Conservation (phyloP, 2,329 filamentous ascomycete species). For the Aureobasidium leucospermi region DNA sequence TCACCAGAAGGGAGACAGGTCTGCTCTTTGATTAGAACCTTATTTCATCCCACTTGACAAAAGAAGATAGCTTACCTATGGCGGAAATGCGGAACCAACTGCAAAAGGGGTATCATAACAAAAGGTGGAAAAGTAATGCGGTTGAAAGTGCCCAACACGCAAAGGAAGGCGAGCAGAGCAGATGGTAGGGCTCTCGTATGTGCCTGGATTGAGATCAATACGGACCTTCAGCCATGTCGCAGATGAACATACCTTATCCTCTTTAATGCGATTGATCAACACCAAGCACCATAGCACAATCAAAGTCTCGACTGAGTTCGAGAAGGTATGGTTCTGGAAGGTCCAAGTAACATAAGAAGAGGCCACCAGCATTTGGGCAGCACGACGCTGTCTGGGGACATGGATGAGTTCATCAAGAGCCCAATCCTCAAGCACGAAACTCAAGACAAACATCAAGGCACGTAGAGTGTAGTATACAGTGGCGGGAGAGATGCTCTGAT, state of each 20-base stretch:
- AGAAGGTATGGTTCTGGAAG: conserved; percentile 96
- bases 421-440: conserved; percentile 97
- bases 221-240: neutral
- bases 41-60: neutral
- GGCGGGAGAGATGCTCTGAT: conserved; percentile 71
- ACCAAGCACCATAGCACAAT: conserved; percentile 90
- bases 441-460: conserved; percentile 85
- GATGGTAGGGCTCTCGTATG: conserved; percentile 70
- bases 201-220: conserved; percentile 43
- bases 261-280: conserved; percentile 76
- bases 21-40: conserved; percentile 27
- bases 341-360: conserved; percentile 99
- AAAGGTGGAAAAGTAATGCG: conserved; percentile 96
- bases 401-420: conserved; percentile 85
- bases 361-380: conserved; percentile 76
- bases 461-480: conserved; percentile 85
- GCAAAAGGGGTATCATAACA: conserved; percentile 72
- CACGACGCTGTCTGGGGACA: conserved; percentile 60
- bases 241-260: conserved; percentile 54
- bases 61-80: conserved; percentile 55
- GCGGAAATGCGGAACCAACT: conserved; percentile 76
- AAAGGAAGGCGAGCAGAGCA: conserved; percentile 69
- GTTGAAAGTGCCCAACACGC: conserved; percentile 86
- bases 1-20: conserved; percentile 52
- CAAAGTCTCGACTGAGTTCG: conserved; percentile 92